Base-by-base conservation (phyloP, 2,329 filamentous ascomycete species). In the Colletotrichum abscissum region DNA sequence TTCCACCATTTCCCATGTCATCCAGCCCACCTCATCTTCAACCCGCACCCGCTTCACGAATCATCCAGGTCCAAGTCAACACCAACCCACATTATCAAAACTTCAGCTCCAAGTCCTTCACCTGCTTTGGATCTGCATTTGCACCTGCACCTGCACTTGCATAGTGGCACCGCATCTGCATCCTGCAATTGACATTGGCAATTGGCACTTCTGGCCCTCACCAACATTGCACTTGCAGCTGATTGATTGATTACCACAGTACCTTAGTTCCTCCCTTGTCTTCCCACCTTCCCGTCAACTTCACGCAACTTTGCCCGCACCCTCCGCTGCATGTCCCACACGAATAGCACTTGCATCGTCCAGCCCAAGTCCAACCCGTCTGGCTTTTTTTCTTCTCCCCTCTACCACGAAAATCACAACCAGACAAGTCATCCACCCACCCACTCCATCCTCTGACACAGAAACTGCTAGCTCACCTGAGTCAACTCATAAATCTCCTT, bases 401-500 rank as follows among this genome's bases (percentile, higher is more conserved):
- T 67, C 30, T 46, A 33, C 49, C 33, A 33, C 57, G 42, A 22
- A 57, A 55, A 46, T 24, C 24, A 38, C 35, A 30, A 59, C 67
- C 26, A 33, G 28, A 46, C 14, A 35, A n/a, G 4, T 28, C 22
- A 46, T 54, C 46, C 46, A 12, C 19, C 42, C 46, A 63, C 33
- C n/a, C 33, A 22, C 22, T 35, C 26, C 30, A n/a, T 49, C 16
- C 24, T 56, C 55, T 72, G 55, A 72, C 70, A 52, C 70, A 35
- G 42, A 55, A 59, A 26, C 59, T 28, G 38, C 42, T 24, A 46
- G 49, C 65, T 24, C 46, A 33, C 58, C 54, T 30, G 70, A 64
- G 66, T 64, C 66, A 72, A 69, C 63, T 26, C 59, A 28, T 56
- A 28, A 64, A n/a, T n/a, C 38, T 64, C 30, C 59, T 58, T 30